phyloP scores from a whole-genome alignment of 306 rosid species.

The Sicyos baderoa region DNA sequence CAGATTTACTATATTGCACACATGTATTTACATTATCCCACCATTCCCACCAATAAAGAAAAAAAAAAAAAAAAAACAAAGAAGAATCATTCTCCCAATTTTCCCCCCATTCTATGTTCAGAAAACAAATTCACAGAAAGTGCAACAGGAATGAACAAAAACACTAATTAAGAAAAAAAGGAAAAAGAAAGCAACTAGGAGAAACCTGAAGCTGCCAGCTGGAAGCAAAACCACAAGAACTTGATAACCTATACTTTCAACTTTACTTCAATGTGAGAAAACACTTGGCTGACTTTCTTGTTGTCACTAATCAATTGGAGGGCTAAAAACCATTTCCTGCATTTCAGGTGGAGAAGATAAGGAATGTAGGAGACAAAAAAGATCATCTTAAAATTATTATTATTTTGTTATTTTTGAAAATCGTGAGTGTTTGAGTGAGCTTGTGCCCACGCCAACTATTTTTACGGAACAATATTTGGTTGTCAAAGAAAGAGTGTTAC shows the following conservation, averaged over 20 bases:
- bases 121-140: slow-evolving; percentile 15
- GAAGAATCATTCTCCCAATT: slow-evolving; percentile 6
- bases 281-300: slow-evolving; percentile 19
- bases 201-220: slow-evolving; percentile 11
- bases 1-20: slow-evolving; percentile 10
- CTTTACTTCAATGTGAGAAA: slow-evolving; percentile 25
- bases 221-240: slow-evolving; percentile 19
- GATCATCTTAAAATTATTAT: background rate
- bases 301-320: slow-evolving; percentile 55
- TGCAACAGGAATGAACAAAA: slow-evolving; percentile 8
- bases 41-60: background rate
- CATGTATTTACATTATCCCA: slow-evolving; percentile 10
- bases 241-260: slow-evolving; percentile 30
- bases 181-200: slow-evolving; percentile 1
- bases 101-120: slow-evolving; percentile 6
- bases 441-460: too few species aligned
- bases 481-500: background rate
- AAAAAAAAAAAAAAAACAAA: background rate
- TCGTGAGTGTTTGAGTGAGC: too few species aligned
- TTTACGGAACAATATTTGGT: too few species aligned
- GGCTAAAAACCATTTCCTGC: slow-evolving; percentile 67
- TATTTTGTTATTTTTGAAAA: too few species aligned
- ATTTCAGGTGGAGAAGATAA: slow-evolving; percentile 15
- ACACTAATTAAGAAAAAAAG: background rate
- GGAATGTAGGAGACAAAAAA: background rate